Evolutionary conservation across 2,329 filamentous ascomycete species (phyloP).

Genomic region (Daldinia sp.): DNA sequence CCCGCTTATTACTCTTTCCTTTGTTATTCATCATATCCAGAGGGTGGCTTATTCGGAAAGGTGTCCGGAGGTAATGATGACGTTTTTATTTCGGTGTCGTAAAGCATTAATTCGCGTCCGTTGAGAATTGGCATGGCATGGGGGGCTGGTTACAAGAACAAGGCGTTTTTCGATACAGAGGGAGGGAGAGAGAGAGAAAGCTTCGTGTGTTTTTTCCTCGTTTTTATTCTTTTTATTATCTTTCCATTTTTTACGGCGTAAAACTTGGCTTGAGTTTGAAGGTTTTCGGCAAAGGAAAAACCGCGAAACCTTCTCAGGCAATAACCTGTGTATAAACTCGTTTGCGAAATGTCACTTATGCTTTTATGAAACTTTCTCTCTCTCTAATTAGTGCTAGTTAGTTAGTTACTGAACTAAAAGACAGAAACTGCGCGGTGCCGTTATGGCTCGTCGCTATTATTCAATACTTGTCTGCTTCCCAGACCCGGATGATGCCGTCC

Average conservation of each 20-base stretch:
- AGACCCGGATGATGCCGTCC: neutral
- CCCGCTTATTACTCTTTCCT: conserved; percentile 18
- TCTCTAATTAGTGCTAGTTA: neutral
- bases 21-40: conserved; percentile 18
- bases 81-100: conserved; percentile 12
- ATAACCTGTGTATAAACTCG: conserved; percentile 26
- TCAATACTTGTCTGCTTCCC: neutral
- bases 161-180: conserved; percentile 32
- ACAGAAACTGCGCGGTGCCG: neutral
- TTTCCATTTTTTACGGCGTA: conserved; percentile 15
- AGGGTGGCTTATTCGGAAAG: conserved; percentile 25
- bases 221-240: neutral
- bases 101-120: conserved; percentile 20
- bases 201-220: neutral
- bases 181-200: neutral
- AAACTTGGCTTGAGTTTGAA: conserved; percentile 9
- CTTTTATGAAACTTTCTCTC: neutral
- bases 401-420: neutral
- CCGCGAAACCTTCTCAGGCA: neutral
- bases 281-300: neutral
- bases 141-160: conserved; percentile 15
- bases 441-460: conserved; percentile 4
- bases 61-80: conserved; percentile 30
- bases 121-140: conserved; percentile 23
- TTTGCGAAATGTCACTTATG: conserved; percentile 18